Conservation (phyloP, 805 yeast genomes). For the Candida loeiensis region DNA sequence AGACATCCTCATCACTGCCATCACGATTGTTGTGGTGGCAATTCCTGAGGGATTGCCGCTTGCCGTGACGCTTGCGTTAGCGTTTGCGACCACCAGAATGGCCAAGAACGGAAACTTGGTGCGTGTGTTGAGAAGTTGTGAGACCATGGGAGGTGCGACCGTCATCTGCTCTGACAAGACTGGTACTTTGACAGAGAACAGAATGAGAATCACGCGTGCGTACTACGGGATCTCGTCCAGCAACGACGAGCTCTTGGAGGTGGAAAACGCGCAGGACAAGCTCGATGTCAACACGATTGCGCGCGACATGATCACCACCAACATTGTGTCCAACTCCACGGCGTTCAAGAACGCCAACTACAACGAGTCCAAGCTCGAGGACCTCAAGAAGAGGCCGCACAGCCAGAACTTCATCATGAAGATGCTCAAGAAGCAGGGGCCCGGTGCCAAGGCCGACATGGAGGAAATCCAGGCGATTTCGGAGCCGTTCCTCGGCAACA, state of each 20-base stretch:
- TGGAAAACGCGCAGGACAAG: conserved; percentile 30
- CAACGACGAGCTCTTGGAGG: conserved; percentile 28
- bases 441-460: conserved; percentile 13
- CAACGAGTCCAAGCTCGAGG: conserved; percentile 28
- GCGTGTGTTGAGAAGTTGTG: conserved; percentile 91
- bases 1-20: conserved; percentile 83
- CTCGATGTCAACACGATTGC: conserved; percentile 20
- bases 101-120: conserved; percentile 93
- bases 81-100: conserved; percentile 98
- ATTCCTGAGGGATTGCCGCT: conserved; percentile 99
- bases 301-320: conserved; percentile 37
- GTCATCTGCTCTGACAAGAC: conserved; percentile 97
- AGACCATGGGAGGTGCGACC: conserved; percentile 98
- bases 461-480: conserved; percentile 14
- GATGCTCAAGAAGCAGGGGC: conserved; percentile 15
- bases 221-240: conserved; percentile 47
- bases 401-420: conserved; percentile 26
- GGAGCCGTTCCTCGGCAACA: conserved; percentile 82
- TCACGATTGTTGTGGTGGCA: conserved; percentile 93
- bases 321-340: conserved; percentile 77
- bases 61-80: conserved; percentile 94
- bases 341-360: conserved; percentile 74
- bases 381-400: conserved; percentile 27
- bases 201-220: conserved; percentile 86
- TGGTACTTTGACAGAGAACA: conserved; percentile 92